Evolutionary conservation across 306 rosid genomes (phyloP).

Genomic region (Macrotyloma uniflorum): DNA sequence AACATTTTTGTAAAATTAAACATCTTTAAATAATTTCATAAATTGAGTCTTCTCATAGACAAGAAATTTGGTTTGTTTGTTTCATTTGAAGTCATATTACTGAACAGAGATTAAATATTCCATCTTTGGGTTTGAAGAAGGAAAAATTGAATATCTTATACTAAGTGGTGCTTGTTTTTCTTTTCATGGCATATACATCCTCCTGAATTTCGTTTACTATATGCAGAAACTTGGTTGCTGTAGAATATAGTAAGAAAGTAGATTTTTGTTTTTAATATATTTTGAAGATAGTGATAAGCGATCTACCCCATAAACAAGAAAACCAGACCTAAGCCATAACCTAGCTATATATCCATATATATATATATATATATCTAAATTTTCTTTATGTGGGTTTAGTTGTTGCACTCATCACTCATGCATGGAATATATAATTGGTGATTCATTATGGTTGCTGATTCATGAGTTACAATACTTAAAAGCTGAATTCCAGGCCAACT

Average conservation of each 20-base stretch:
- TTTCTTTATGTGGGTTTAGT: conserved; percentile 19
- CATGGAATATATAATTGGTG: conserved; percentile 26
- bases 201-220: not conserved
- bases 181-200: not conserved
- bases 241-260: not conserved
- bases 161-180: not conserved
- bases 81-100: not conserved
- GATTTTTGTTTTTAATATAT: not conserved
- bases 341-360: not conserved
- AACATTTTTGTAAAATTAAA: too few relatives aligned
- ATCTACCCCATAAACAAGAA: conserved; percentile 37
- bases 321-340: conserved; percentile 20
- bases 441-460: conserved; percentile 32
- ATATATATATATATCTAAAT: too few relatives aligned
- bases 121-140: not conserved
- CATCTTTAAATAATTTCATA: too few relatives aligned
- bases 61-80: not conserved
- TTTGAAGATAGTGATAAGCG: conserved; percentile 23
- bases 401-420: conserved; percentile 33
- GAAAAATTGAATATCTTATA: not conserved
- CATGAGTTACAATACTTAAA: too few relatives aligned
- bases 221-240: not conserved
- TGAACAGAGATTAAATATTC: not conserved
- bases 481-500: too few relatives aligned
- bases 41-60: too few relatives aligned